Base-by-base conservation (phyloP, 805 yeast genomes). In the Wickerhamiella siamensis region DNA sequence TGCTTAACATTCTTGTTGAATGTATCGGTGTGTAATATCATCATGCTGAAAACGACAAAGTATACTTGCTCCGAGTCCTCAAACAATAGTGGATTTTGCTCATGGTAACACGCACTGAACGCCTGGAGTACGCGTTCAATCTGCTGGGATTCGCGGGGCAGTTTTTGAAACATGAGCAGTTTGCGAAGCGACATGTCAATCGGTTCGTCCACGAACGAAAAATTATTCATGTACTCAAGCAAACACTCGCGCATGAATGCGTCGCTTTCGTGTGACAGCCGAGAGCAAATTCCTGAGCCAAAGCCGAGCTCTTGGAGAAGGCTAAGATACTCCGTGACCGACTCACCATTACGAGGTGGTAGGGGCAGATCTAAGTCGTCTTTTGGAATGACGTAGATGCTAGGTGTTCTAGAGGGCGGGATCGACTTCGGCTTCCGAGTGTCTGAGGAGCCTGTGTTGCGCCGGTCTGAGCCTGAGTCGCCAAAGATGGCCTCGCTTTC, bases 131-230 rank as follows among this genome's bases (percentile, higher is more conserved):
- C 67, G 37, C 86, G 63, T 51, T 81, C 88, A 39, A 81, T 80
- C 52, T 81, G 87, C 54, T 80, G 88, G 0, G 83, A 64, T 52
- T 81, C 91, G 46, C 66, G 69, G 0, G 91, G 91, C 20, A 81
- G 59, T 41, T 74, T 73, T 43, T 74, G 67, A 38, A 67, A 60
- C 63, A 75, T 65, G 33, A 81, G 57, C 39, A 80, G 67, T 48
- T 70, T 71, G 33, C 87, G 60, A 40, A 81, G 56, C 0, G 87
- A 67, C 44, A 81, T 62, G 51, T 81, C 91, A 15, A 81, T 51
- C 0, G 91, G 81, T 46, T 71, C 72, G 20, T 62, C 62, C 2
- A 50, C 35, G 44, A 80, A 76, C 41, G 72, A 64, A 50, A 76
- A 75, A 37, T 56, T 61, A 14, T 57, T 46, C 33, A 61, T 16